These are phyloP conservation scores for Colletotrichum orbiculare DNA, from an alignment of 2,329 filamentous ascomycete genomes.

Conservation along the genomic window DNA sequence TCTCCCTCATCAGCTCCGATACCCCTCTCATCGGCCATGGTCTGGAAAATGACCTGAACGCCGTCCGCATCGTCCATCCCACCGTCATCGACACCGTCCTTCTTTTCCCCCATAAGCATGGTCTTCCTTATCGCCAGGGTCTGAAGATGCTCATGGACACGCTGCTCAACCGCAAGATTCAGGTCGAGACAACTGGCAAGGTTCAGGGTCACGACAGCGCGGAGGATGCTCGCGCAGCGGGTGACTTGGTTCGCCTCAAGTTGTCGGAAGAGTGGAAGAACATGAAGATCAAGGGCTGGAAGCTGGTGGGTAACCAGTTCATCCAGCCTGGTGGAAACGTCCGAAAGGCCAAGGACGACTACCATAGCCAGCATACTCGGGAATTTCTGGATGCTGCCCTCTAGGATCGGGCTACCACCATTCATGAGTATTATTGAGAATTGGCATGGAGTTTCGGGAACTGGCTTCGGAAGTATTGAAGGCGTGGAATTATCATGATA, in stretches of 20 bases:
- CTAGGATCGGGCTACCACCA: conserved; percentile 10
- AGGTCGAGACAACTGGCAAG: conserved; percentile 68
- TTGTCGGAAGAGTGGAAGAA: conserved; percentile 76
- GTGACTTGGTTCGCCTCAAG: conserved; percentile 82
- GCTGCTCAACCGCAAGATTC: conserved; percentile 81
- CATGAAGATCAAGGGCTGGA: conserved; percentile 77
- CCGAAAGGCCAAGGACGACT: conserved; percentile 22
- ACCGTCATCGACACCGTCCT: conserved; percentile 87
- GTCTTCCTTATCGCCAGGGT: conserved; percentile 80
- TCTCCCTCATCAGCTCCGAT: conserved; percentile 76
- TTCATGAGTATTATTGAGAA: background rate
- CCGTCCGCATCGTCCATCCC: conserved; percentile 84
- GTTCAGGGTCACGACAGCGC: conserved; percentile 85
- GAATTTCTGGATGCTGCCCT: conserved; percentile 49
- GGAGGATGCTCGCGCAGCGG: conserved; percentile 90
- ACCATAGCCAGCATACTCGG: conserved; percentile 47
- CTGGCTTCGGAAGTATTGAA: conserved; percentile 16
- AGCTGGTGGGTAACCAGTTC: conserved; percentile 61
- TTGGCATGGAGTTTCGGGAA: conserved; percentile 19
- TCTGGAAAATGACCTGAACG: conserved; percentile 94
- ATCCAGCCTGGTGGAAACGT: conserved; percentile 47
- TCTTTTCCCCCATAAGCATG: conserved; percentile 81
- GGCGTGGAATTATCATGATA: conserved; percentile 21
- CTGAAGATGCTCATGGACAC: conserved; percentile 79
- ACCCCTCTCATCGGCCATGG: conserved; percentile 94